Base-by-base conservation (phyloP, 352 stramenopile species). In the Paralagenidium karlingii region DNA sequence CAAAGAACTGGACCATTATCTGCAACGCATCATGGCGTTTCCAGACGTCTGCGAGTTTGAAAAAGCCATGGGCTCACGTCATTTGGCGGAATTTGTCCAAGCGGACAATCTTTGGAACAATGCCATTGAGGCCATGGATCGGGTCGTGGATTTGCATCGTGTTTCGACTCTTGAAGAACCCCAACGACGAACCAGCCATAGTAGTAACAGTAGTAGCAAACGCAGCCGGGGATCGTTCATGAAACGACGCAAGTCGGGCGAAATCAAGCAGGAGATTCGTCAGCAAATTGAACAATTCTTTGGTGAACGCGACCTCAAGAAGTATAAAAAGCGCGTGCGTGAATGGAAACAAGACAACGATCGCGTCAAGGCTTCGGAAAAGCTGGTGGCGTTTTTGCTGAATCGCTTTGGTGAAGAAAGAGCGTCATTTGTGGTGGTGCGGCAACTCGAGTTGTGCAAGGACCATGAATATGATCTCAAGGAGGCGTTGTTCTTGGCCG, bases 1-100 rank as follows among this genome's bases (percentile, higher is more conserved):
- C 27, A 73, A 74, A 12, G 74, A 88, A 39, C 60, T 88, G 24
- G 74, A 88, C 48, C 84, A 85, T 34, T 88, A 83, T 62, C 66
- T 85, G 44, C 74, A 88, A 58, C 66, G 74, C 29, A 80, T 88
- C 32, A 65, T 88, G 54, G 53, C 82, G 34, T 81, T 88, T 47
- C 65, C 74, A 1, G 58, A 81, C 20, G 70, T 83, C 3, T 43
- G 45, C 16, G 74, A 88, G 38, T 85, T 88, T 32, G 54, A 47
- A 13, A 62, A 41, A 8, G 55, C 45, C 34, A 50, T 38, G 10
- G 68, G 74, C 1, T 83, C 70, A 34, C 60, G 57, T 11, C 65
- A 80, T 21, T 49, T 88, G 27, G 68, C 70, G 10, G 59, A 76
- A 24, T 88, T 88, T 38, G 58, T 88, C 21, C 49, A 45, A 4